Base-by-base conservation (phyloP, 108 stramenopile genomes). In the Asterionellopsis glacialis region DNA sequence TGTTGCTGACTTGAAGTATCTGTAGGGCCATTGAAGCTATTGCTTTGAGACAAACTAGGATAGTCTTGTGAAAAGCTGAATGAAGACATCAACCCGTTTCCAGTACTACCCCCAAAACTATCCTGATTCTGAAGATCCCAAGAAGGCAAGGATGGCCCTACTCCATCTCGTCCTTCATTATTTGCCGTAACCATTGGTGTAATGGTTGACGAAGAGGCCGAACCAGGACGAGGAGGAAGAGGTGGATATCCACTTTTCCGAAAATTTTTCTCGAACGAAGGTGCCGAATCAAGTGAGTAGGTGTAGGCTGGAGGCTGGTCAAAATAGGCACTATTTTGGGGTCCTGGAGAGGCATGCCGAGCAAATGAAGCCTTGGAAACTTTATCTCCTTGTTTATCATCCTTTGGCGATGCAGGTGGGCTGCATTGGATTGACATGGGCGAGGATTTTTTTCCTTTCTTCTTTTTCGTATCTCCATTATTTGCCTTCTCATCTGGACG, bases 111-210 rank as follows among this genome's bases (percentile, higher is more conserved):
- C 12, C 83, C 80, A 68, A 85, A 85, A 44, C 77, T 79, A 27
- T 85, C 83, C 62, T 81, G 79, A 19, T 57, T 65, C 1, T 78
- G 66, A 55, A 85, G 73, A 42, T 85, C 83, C 83, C 83, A 85
- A n/a, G 83, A 85, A 19, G 83, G 69, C 14, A 85, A 39, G 9
- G 75, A 71, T 21, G 69, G 75, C 33, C 65, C 71, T 1, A 64
- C 51, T 9, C 55, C 79, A 45, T 76, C 64, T 10, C 21, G 25
- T 22, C 33, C 45, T n/a, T 73, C 75, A 21, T 64, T 41, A 15
- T 73, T 60, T n/a, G n/a, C n/a, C n/a, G n/a, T n/a, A n/a, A n/a
- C 47, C 66, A 74, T 62, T 9, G 75, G 72, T 38, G 75, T 74
- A n/a, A 70, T 62, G 1, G 81, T 77, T 15, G 69, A 71, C 11